phyloP scores from a whole-genome alignment of 2,329 filamentous ascomycete species.

The Paraphaeosphaeria minitans region DNA sequence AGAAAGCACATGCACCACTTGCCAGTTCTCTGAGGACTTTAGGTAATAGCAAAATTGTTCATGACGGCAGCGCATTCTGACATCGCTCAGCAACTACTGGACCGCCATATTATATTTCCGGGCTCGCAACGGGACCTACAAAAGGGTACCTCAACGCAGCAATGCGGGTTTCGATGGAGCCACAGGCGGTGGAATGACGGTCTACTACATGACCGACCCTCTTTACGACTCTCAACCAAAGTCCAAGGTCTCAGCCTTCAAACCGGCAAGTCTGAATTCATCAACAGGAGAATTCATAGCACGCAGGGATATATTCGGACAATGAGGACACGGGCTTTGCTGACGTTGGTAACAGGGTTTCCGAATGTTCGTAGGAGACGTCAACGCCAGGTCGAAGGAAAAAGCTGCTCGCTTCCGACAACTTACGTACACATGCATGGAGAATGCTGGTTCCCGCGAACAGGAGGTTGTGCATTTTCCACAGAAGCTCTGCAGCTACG shows the following conservation, averaged over 20 bases:
- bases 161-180: slow-evolving; percentile 23
- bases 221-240: slow-evolving; percentile 21
- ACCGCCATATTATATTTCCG: slow-evolving; percentile 36
- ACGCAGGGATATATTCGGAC: background rate
- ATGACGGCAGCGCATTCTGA: background rate
- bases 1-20: slow-evolving; percentile 28
- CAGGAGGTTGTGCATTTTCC: slow-evolving; percentile 48
- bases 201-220: slow-evolving; percentile 27
- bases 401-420: slow-evolving; percentile 46
- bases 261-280: slow-evolving; percentile 17
- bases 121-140: slow-evolving; percentile 42
- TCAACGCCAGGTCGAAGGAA: slow-evolving; percentile 31
- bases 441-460: slow-evolving; percentile 23
- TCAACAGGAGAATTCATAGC: background rate
- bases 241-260: slow-evolving; percentile 22
- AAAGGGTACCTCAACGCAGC: slow-evolving; percentile 47
- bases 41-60: background rate
- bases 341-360: slow-evolving; percentile 16
- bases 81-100: slow-evolving; percentile 28
- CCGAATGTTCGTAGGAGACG: slow-evolving; percentile 26
- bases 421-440: slow-evolving; percentile 51
- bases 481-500: slow-evolving; percentile 47
- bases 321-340: background rate
- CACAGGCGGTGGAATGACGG: slow-evolving; percentile 22
- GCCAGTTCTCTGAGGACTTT: slow-evolving; percentile 25